Conservation (phyloP, 257 asterid species). For the Linderniella brevidens region DNA sequence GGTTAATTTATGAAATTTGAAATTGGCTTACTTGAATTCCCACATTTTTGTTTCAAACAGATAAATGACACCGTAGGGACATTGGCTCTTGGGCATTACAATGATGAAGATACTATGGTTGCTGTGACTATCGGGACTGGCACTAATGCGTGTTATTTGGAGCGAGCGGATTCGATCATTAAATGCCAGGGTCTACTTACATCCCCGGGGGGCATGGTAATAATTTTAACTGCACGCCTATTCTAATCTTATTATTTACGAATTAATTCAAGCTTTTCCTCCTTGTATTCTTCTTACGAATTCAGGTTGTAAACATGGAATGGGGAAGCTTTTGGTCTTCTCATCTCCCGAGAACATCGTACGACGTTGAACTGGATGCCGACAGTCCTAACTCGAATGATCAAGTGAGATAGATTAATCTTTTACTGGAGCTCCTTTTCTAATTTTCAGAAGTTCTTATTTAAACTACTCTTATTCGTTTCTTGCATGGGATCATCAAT, state of each 20-base stretch:
- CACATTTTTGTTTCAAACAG: conserved; percentile 17
- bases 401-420: conserved; percentile 29
- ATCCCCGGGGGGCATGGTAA: conserved; percentile 62
- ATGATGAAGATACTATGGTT: conserved; percentile 71
- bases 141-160: conserved; percentile 87
- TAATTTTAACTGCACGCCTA: not conserved
- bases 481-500: not conserved
- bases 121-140: conserved; percentile 85
- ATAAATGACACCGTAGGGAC: conserved; percentile 81
- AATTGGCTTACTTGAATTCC: not conserved
- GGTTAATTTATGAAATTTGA: no score
- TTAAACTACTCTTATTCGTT: conserved; percentile 7
- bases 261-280: no score
- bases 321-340: conserved; percentile 97
- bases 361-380: conserved; percentile 61
- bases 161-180: conserved; percentile 69
- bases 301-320: conserved; percentile 77
- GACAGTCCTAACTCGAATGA: conserved; percentile 72
- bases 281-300: no score
- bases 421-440: not conserved
- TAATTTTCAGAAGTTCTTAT: not conserved
- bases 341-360: conserved; percentile 70
- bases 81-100: conserved; percentile 63
- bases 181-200: conserved; percentile 74
- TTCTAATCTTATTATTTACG: no score